Percentiles rank a stretch among this genome's conserved stretches.
These are phyloP conservation scores for Fraxinus cuspidata DNA, from an alignment of 257 asterid species.

Conservation along the genomic window DNA sequence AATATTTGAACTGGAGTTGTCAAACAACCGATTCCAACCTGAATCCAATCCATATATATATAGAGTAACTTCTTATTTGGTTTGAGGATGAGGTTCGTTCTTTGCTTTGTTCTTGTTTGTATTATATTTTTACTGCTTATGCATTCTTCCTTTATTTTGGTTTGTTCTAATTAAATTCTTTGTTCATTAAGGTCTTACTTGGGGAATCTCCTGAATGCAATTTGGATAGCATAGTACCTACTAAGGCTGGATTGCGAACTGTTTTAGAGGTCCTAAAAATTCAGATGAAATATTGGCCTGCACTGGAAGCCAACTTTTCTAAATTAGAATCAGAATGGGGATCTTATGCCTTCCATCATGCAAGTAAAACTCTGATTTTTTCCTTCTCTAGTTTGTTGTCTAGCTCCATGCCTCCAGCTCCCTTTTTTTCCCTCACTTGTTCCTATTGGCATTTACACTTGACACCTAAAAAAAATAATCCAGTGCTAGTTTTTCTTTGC, in stretches of 20 bases:
- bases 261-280: conserved; percentile 69
- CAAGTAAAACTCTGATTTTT: conserved; percentile 36
- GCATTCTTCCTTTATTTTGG: neutral
- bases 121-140: neutral
- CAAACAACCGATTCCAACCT: neutral
- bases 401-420: neutral
- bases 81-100: conserved; percentile 3
- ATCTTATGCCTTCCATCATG: conserved; percentile 40
- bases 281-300: conserved; percentile 81
- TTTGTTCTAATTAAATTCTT: conserved; percentile 32
- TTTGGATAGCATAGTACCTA: conserved; percentile 52
- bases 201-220: conserved; percentile 61
- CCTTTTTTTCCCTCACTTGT: neutral
- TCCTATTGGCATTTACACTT: neutral
- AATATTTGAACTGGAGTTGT: neutral
- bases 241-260: conserved; percentile 70
- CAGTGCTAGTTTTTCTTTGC: neutral
- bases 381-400: conserved; percentile 3
- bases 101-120: conserved; percentile 7
- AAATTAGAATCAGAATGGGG: conserved; percentile 65
- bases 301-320: conserved; percentile 43
- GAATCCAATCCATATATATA: neutral
- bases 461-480: neutral
- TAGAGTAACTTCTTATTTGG: neutral
- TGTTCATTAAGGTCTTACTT: conserved; percentile 70